These are phyloP conservation scores for Trichoderma atroviride DNA, from an alignment of 2,329 filamentous ascomycete species.

Conservation along the genomic window DNA sequence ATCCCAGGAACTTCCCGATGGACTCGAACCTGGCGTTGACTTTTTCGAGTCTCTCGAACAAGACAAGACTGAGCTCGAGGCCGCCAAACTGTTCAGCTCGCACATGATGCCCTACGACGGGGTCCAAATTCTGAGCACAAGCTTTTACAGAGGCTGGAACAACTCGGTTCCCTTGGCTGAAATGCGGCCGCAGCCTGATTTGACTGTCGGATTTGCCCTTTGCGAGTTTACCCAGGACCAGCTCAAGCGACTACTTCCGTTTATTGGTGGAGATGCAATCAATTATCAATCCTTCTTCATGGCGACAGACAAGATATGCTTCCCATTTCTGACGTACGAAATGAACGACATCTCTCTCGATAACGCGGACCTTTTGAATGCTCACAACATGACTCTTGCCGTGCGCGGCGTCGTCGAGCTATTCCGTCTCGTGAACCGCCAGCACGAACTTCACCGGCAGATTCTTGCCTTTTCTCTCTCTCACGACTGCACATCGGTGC, in stretches of 20 bases:
- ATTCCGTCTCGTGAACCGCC: neutral
- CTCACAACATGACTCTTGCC: neutral
- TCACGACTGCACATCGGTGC: neutral
- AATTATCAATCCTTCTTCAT: neutral
- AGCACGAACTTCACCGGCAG: neutral
- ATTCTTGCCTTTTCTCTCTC: neutral
- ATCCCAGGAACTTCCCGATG: neutral
- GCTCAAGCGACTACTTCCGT: neutral
- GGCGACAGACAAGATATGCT: neutral
- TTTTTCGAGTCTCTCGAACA: neutral
- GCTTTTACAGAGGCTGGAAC: constrained; percentile 48
- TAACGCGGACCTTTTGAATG: neutral
- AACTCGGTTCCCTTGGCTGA: constrained; percentile 43
- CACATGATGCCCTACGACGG: neutral
- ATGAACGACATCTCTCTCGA: neutral
- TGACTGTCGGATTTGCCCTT: constrained; percentile 46
- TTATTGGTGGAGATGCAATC: neutral
- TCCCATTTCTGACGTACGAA: neutral
- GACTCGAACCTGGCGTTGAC: neutral
- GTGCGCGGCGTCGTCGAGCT: neutral
- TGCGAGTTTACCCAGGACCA: constrained; percentile 48
- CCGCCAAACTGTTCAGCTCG: neutral
- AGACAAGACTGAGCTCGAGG: neutral
- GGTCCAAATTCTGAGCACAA: constrained; percentile 39
- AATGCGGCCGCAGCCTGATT: constrained; percentile 48